These are phyloP conservation scores for Leccinum ochraceum DNA, from an alignment of 768 basidiomycete genomes.

Conservation along the genomic window DNA sequence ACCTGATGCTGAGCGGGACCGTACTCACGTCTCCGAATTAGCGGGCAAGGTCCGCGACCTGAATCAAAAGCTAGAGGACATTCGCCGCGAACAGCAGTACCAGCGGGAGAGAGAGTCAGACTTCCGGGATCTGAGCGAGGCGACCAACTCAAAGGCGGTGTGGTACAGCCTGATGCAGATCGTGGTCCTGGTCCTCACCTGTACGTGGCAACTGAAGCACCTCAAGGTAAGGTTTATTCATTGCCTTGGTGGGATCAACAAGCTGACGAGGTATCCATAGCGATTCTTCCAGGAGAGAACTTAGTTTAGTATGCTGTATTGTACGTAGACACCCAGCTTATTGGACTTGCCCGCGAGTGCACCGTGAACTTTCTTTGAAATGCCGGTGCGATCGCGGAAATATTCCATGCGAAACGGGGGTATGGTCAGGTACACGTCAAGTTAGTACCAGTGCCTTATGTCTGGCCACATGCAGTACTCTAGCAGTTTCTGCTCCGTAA, in stretches of 20 bases:
- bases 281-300: constrained; percentile 88
- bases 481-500: background rate
- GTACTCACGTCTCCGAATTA: constrained; percentile 80
- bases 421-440: constrained; percentile 9
- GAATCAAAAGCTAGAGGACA: constrained; percentile 91
- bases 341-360: constrained; percentile 1
- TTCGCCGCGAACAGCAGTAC: constrained; percentile 95
- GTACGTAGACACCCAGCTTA: constrained; percentile 10
- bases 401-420: background rate
- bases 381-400: background rate
- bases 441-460: background rate
- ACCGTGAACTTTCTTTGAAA: background rate
- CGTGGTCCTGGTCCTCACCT: constrained; percentile 77
- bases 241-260: background rate
- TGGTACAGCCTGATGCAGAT: constrained; percentile 96
- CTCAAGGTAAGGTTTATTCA: constrained; percentile 60
- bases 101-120: constrained; percentile 94
- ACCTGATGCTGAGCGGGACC: constrained; percentile 84
- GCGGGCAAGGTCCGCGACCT: constrained; percentile 86
- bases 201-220: constrained; percentile 92
- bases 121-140: constrained; percentile 86
- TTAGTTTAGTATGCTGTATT: constrained; percentile 15
- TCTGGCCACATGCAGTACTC: background rate
- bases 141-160: constrained; percentile 87
- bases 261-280: constrained; percentile 38